Conservation (phyloP, 495 filamentous ascomycete genomes). For the Trichoderma virens region DNA sequence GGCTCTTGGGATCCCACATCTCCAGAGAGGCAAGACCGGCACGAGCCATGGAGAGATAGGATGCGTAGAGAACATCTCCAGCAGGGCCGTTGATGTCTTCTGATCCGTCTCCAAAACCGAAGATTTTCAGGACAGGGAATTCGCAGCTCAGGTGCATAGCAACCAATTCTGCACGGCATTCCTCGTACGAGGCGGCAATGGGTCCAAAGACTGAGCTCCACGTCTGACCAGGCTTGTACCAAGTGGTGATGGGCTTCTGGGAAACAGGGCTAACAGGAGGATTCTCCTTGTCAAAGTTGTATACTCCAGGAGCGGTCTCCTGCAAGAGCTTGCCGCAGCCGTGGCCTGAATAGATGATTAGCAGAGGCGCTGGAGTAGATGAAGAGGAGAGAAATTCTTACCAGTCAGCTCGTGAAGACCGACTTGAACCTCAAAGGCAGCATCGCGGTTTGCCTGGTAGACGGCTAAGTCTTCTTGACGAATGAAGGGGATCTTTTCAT, state of each 20-base stretch:
- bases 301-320: constrained; percentile 70
- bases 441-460: constrained; percentile 73
- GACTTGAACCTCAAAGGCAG: constrained; percentile 90
- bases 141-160: constrained; percentile 91
- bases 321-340: constrained; percentile 93
- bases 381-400: neutral
- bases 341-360: constrained; percentile 37
- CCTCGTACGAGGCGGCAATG: constrained; percentile 77
- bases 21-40: constrained; percentile 80
- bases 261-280: constrained; percentile 77
- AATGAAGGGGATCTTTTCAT: constrained; percentile 88
- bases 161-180: constrained; percentile 68
- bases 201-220: constrained; percentile 90
- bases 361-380: neutral
- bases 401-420: constrained; percentile 93
- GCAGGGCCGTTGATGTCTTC: constrained; percentile 65
- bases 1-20: constrained; percentile 77
- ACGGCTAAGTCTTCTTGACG: constrained; percentile 60
- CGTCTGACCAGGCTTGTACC: constrained; percentile 89
- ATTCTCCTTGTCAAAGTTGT: constrained; percentile 76
- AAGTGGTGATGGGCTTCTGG: constrained; percentile 67
- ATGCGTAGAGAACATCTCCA: constrained; percentile 75
- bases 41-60: constrained; percentile 87
- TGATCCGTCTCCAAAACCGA: constrained; percentile 75
- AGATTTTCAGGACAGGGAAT: constrained; percentile 80